Evolutionary conservation across 2,329 filamentous ascomycete genomes (phyloP), one percentile per base, ranked within the genome.

Genomic region (Leptographium radiaticola): DNA sequence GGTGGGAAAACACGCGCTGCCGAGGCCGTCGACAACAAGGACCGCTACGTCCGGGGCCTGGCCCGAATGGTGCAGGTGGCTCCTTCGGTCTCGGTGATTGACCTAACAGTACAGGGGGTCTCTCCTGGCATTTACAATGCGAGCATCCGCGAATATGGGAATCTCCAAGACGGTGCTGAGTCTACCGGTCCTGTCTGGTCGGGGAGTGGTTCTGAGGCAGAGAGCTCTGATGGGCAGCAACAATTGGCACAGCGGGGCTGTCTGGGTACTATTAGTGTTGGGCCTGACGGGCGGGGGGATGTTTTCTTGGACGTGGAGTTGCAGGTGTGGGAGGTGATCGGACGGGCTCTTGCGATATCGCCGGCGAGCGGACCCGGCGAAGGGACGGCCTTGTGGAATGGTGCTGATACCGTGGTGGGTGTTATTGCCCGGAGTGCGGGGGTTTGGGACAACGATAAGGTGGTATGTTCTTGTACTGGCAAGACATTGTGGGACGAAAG

Each of bases 371-470:
- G 83, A 60, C 72, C 73, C 55, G 54, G 58, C 13, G 25, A 38
- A 8, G 78, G 82, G 1, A 74, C 73, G 54, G 75, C 79, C 64
- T 70, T 84, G 61, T 75, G 76, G 62, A 90, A 95, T 61, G 87
- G 95, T 65, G 77, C 83, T 53, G 81, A 94, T 66, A 95, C 89
- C 20, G 74, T 96, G 51, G 87, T 95, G 2, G 93, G 93, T 10
- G 90, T 98, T 51, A 88, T 98, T 70, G 93, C 93, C 49, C 77
- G 93, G 65, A 96, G 90, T 68, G 91, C 93, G 16, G 93, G 93
- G n/a, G 86, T 95, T 57, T 98, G 93, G 93, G 91, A 96, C 68
- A 95, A 98, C 63, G 89, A 96, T 67, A 98, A 97, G 77, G 95
- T 87, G 47, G 91, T 98, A 7, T 98, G 93, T 68, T 95, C 89